Conservation (phyloP, 2,329 filamentous ascomycete genomes). For the Geosmithia flava region DNA sequence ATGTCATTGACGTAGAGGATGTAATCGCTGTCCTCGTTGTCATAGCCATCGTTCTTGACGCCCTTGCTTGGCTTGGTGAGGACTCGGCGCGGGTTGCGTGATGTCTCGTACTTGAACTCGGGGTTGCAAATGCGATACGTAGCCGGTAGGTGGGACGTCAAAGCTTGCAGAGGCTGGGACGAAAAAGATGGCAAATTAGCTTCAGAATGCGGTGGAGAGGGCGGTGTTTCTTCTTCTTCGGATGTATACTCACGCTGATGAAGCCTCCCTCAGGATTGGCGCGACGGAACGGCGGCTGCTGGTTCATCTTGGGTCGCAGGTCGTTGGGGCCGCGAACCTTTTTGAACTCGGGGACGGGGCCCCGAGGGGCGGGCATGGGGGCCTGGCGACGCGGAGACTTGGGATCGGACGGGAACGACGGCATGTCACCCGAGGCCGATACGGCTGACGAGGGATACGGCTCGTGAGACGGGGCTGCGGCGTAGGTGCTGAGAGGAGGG, state of each 20-base stretch:
- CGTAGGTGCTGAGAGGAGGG: conserved; percentile 59
- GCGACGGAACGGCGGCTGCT: conserved; percentile 80
- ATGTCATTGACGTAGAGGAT: conserved; percentile 99
- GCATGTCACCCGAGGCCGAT: conserved; percentile 52
- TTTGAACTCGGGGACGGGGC: conserved; percentile 77
- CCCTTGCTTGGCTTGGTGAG: conserved; percentile 98
- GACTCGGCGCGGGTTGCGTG: conserved; percentile 86
- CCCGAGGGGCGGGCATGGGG: conserved; percentile 36
- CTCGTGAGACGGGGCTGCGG: conserved; percentile 34
- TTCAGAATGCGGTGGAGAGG: neutral
- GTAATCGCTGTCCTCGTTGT: conserved; percentile 98
- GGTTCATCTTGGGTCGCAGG: conserved; percentile 69
- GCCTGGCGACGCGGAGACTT: conserved; percentile 46
- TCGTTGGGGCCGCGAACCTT: conserved; percentile 64
- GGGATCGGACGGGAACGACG: conserved; percentile 36
- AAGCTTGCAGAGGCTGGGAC: conserved; percentile 81
- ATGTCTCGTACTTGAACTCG: conserved; percentile 96
- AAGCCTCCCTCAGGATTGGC: conserved; percentile 96
- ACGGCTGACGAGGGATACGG: conserved; percentile 64
- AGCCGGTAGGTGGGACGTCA: conserved; percentile 83
- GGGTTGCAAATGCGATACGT: conserved; percentile 99
- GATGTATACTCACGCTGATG: conserved; percentile 62
- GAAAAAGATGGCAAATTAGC: conserved; percentile 5
- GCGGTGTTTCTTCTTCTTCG: neutral
- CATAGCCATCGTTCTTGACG: conserved; percentile 95